Percentiles rank a stretch among this genome's conserved stretches.
These are phyloP conservation scores for Albophoma yamanashiensis DNA, from an alignment of 2,329 filamentous ascomycete genomes.

Conservation along the genomic window DNA sequence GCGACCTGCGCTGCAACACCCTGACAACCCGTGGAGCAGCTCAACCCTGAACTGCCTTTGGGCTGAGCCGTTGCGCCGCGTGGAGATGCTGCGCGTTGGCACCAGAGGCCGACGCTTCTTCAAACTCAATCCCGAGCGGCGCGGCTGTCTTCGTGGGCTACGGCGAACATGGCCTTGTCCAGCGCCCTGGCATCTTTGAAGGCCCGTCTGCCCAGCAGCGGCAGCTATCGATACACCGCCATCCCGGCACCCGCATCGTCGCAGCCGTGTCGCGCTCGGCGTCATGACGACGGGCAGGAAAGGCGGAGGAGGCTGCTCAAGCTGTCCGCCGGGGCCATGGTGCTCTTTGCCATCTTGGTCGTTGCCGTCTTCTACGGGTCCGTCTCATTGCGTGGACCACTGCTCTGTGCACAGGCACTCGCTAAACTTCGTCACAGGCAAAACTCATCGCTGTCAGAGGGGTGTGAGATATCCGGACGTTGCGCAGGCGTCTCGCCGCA, in stretches of 20 bases:
- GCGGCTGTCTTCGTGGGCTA: too few relatives aligned
- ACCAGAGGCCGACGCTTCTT: background rate
- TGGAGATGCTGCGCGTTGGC: background rate
- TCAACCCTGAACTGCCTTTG: background rate
- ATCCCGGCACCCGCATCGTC: constrained; percentile 9
- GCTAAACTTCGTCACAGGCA: background rate
- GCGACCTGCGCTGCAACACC: background rate
- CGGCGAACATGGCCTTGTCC: constrained; percentile 5
- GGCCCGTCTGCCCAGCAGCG: constrained; percentile 7
- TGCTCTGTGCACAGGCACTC: background rate
- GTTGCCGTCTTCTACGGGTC: constrained; percentile 9
- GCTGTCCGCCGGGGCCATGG: constrained; percentile 7
- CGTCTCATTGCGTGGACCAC: background rate
- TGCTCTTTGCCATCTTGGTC: constrained; percentile 7
- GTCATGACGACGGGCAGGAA: background rate
- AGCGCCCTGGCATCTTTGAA: constrained; percentile 4
- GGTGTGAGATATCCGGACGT: constrained; percentile 15
- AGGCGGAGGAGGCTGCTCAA: constrained; percentile 6
- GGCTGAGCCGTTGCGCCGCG: background rate
- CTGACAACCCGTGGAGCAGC: background rate
- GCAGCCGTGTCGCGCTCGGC: background rate
- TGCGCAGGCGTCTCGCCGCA: constrained; percentile 53
- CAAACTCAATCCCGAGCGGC: background rate
- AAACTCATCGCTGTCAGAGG: background rate
- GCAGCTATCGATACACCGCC: constrained; percentile 17